Percentiles rank a stretch among this genome's conserved stretches.
These are phyloP conservation scores for Mortierella sp. DNA, from an alignment of 371 early-diverging fungal genomes.

Conservation along the genomic window DNA sequence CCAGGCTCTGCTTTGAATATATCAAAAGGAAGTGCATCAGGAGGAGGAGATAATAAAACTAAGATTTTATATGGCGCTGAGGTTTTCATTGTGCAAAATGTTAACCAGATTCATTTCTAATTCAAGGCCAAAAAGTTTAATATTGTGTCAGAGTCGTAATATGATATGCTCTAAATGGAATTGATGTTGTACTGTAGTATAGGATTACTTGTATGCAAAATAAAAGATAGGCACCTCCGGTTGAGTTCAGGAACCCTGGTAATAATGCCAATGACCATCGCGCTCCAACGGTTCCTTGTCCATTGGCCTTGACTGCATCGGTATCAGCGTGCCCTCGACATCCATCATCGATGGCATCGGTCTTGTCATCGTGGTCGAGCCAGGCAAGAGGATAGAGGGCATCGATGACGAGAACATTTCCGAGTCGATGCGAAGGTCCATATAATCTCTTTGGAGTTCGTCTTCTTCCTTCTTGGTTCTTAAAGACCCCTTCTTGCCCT, in stretches of 20 bases:
- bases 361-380: slow-evolving; percentile 8
- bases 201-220: neutral
- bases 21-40: too few relatives aligned
- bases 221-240: too few relatives aligned
- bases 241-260: slow-evolving; percentile 3
- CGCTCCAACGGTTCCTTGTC: neutral
- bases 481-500: neutral
- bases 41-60: too few relatives aligned
- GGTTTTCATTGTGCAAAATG: too few relatives aligned
- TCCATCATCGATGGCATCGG: slow-evolving; percentile 29
- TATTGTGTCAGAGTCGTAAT: too few relatives aligned
- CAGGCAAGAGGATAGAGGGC: slow-evolving; percentile 17
- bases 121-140: too few relatives aligned
- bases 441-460: neutral
- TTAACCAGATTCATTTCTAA: too few relatives aligned
- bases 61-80: too few relatives aligned
- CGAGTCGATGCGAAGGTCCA: slow-evolving; percentile 14
- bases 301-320: slow-evolving; percentile 4
- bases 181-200: too few relatives aligned
- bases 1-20: too few relatives aligned
- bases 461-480: neutral
- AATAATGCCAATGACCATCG: slow-evolving; percentile 11
- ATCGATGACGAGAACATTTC: slow-evolving; percentile 23
- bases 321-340: slow-evolving; percentile 19
- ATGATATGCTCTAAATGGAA: too few relatives aligned